Conservation (phyloP, 148 eudicot species). For the Pouteria glomerata region DNA sequence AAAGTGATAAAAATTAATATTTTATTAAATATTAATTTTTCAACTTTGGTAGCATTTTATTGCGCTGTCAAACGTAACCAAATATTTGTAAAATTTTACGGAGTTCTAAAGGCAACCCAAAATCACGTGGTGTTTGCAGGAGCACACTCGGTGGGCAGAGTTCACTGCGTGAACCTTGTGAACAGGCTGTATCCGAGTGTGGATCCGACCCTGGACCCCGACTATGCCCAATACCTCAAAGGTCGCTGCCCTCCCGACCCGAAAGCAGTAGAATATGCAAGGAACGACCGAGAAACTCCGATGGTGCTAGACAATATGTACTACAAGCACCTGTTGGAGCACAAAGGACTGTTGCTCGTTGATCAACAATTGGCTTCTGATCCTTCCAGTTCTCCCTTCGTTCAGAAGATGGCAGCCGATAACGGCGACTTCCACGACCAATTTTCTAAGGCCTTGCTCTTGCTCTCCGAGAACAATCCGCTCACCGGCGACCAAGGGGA, state of each 20-base stretch:
- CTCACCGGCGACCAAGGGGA: slow-evolving; percentile 55
- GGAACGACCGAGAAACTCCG: slow-evolving; percentile 54
- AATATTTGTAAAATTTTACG: no score
- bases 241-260: slow-evolving; percentile 68
- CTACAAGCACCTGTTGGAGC: slow-evolving; percentile 50
- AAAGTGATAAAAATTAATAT: no score
- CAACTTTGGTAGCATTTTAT: no score
- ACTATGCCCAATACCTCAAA: slow-evolving; percentile 56
- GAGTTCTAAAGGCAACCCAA: no score
- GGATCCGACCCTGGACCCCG: slow-evolving; percentile 62
- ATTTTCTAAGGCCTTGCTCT: slow-evolving; percentile 50
- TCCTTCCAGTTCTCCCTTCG: slow-evolving; percentile 49
- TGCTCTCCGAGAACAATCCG: slow-evolving; percentile 72
- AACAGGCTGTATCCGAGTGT: slow-evolving; percentile 60
- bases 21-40: no score
- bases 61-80: no score
- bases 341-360: slow-evolving; percentile 52
- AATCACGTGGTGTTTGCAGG: no score
- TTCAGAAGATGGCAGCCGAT: slow-evolving; percentile 64
- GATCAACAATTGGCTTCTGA: slow-evolving; percentile 56
- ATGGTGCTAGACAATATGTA: slow-evolving; percentile 69
- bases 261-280: slow-evolving; percentile 37
- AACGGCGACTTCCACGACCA: slow-evolving; percentile 57
- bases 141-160: slow-evolving; percentile 83
- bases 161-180: slow-evolving; percentile 63